Evolutionary conservation across 192 early-diverging fungal genomes (phyloP).

Genomic region (Coemansia sp.): DNA sequence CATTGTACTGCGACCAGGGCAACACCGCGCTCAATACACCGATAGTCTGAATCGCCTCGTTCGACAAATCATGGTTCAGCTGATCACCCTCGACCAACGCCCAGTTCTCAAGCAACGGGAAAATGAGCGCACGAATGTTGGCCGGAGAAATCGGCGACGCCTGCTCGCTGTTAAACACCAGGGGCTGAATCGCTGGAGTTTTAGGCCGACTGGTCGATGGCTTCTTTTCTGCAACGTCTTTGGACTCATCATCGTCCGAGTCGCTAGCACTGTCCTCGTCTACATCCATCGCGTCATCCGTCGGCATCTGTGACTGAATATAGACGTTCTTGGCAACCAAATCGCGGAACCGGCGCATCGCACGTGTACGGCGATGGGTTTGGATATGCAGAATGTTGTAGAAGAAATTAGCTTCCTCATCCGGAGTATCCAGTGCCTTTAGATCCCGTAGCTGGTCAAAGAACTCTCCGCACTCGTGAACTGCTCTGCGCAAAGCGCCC

Average conservation of each 20-base stretch:
- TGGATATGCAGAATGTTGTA: conserved; percentile 95
- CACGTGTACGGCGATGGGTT: conserved; percentile 85
- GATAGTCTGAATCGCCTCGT: conserved; percentile 77
- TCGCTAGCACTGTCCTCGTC: conserved; percentile 14
- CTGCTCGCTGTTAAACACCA: conserved; percentile 24
- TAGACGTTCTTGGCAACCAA: conserved; percentile 12
- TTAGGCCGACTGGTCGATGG: background rate
- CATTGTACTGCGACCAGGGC: conserved; percentile 84
- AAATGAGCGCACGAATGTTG: conserved; percentile 55
- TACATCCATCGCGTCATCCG: conserved; percentile 29
- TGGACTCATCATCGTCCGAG: conserved; percentile 3
- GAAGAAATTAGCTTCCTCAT: conserved; percentile 84
- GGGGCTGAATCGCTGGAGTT: conserved; percentile 11
- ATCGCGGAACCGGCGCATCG: conserved; percentile 70
- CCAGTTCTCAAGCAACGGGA: conserved; percentile 86
- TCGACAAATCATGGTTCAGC: conserved; percentile 72
- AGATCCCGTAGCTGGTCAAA: conserved; percentile 46
- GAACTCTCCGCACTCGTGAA: conserved; percentile 31
- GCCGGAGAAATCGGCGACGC: conserved; percentile 25
- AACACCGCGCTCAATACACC: conserved; percentile 66
- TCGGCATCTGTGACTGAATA: background rate
- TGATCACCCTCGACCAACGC: conserved; percentile 71
- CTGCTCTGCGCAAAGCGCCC: conserved; percentile 25
- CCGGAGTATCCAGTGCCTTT: conserved; percentile 33
- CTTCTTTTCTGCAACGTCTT: conserved; percentile 4